Percentiles rank a stretch among this genome's conserved stretches.
Evolutionary conservation across 345 rosid species (phyloP).

Genomic region (Excoecaria cochinchinensis): DNA sequence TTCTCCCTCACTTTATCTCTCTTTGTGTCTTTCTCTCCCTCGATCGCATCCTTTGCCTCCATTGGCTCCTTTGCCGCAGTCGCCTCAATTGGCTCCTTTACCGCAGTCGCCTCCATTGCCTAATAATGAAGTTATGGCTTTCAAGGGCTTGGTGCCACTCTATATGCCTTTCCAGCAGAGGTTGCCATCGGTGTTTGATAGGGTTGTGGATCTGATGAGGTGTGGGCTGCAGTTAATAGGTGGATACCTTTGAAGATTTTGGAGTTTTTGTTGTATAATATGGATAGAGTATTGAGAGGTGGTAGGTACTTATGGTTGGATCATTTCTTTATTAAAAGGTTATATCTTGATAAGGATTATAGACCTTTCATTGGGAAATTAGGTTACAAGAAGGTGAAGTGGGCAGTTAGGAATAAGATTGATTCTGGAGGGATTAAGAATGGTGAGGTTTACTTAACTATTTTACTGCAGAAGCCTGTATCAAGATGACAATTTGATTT

Average conservation of each 20-base stretch:
- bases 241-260: conserved; percentile 82
- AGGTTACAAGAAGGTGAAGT: conserved; percentile 95
- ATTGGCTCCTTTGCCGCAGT: no score
- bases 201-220: conserved; percentile 83
- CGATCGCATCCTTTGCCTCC: no score
- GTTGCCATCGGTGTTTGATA: conserved; percentile 86
- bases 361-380: conserved; percentile 76
- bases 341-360: conserved; percentile 69
- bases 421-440: conserved; percentile 65
- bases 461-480: conserved; percentile 78
- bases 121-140: conserved; percentile 81
- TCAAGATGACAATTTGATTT: conserved; percentile 42
- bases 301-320: conserved; percentile 95
- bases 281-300: conserved; percentile 75
- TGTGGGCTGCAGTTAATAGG: conserved; percentile 88
- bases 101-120: no score
- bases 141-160: conserved; percentile 81
- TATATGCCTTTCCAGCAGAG: conserved; percentile 94
- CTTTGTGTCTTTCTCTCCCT: no score
- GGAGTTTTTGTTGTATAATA: conserved; percentile 83
- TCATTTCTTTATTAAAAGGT: conserved; percentile 68
- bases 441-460: conserved; percentile 89
- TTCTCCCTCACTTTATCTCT: no score
- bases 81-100: no score
- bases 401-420: conserved; percentile 74